Conservation (phyloP, 495 filamentous ascomycete species). For the Xylaria longipes region DNA sequence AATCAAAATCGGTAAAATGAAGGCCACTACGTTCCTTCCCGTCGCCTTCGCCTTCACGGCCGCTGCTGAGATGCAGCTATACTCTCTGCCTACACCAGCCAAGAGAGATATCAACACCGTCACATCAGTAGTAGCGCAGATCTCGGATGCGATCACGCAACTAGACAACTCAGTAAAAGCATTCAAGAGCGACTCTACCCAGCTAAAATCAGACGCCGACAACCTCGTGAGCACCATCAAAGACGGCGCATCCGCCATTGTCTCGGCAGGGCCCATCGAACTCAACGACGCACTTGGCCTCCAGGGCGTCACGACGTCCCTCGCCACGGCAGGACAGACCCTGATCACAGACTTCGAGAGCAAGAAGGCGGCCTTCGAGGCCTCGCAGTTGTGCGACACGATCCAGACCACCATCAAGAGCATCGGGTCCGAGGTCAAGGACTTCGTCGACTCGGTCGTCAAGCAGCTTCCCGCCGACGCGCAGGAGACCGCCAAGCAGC, state of each 20-base stretch:
- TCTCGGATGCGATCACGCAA: constrained; percentile 40
- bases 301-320: constrained; percentile 41
- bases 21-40: constrained; percentile 44
- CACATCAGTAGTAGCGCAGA: constrained; percentile 40
- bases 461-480: constrained; percentile 43
- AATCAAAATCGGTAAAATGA: constrained; percentile 41
- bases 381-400: constrained; percentile 38
- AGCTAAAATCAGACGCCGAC: constrained; percentile 43
- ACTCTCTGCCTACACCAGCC: constrained; percentile 37
- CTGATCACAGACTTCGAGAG: constrained; percentile 41
- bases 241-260: constrained; percentile 38
- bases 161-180: constrained; percentile 46
- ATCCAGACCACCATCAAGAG: constrained; percentile 39
- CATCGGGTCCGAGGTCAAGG: constrained; percentile 43
- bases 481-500: constrained; percentile 34
- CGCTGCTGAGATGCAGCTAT: constrained; percentile 31
- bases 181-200: constrained; percentile 42
- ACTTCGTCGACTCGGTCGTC: constrained; percentile 43
- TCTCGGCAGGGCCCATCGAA: constrained; percentile 33
- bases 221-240: constrained; percentile 45
- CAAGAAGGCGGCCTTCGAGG: constrained; percentile 46
- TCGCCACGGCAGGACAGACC: constrained; percentile 40
- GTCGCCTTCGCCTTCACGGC: constrained; percentile 42
- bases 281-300: constrained; percentile 43
- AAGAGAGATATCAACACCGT: constrained; percentile 44